Evolutionary conservation across 208 protist genomes (phyloP).

Genomic region (Leishmania tropica): DNA sequence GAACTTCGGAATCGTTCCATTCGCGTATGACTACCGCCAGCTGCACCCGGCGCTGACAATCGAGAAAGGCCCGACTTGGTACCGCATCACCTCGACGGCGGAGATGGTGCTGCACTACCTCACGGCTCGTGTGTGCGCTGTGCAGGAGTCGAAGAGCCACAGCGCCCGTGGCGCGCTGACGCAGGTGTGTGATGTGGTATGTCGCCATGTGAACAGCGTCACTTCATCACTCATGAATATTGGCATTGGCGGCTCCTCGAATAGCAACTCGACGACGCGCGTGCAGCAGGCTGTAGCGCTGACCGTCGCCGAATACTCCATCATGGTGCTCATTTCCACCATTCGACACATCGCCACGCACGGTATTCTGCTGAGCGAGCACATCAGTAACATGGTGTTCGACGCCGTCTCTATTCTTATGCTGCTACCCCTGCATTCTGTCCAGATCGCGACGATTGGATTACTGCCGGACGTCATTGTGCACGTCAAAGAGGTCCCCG

Average conservation of each 20-base stretch:
- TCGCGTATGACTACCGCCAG: slow-evolving; percentile 82
- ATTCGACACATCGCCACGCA: slow-evolving; percentile 69
- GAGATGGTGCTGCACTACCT: slow-evolving; percentile 78
- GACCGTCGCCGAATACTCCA: slow-evolving; percentile 68
- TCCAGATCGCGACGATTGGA: slow-evolving; percentile 81
- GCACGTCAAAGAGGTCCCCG: slow-evolving; percentile 57
- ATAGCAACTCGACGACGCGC: slow-evolving; percentile 35
- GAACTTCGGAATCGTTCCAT: slow-evolving; percentile 83
- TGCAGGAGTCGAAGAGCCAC: slow-evolving; percentile 46
- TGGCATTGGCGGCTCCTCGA: slow-evolving; percentile 35
- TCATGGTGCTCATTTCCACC: slow-evolving; percentile 79
- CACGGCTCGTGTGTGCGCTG: slow-evolving; percentile 63
- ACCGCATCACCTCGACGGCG: slow-evolving; percentile 73
- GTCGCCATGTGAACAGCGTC: slow-evolving; percentile 70
- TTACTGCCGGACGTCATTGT: slow-evolving; percentile 84
- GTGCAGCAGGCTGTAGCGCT: slow-evolving; percentile 67
- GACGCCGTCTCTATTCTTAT: slow-evolving; percentile 81
- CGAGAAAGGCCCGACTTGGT: slow-evolving; percentile 64
- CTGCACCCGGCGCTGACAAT: slow-evolving; percentile 69
- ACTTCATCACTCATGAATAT: slow-evolving; percentile 73
- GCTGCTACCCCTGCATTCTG: slow-evolving; percentile 80
- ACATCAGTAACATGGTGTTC: slow-evolving; percentile 73
- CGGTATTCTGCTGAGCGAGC: slow-evolving; percentile 28
- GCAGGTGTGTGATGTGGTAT: slow-evolving; percentile 76
- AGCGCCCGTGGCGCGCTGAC: slow-evolving; percentile 45